Percentiles rank a stretch among this genome's conserved stretches.
Conservation (phyloP, 805 yeast species). For the Ogataea zsoltii region DNA sequence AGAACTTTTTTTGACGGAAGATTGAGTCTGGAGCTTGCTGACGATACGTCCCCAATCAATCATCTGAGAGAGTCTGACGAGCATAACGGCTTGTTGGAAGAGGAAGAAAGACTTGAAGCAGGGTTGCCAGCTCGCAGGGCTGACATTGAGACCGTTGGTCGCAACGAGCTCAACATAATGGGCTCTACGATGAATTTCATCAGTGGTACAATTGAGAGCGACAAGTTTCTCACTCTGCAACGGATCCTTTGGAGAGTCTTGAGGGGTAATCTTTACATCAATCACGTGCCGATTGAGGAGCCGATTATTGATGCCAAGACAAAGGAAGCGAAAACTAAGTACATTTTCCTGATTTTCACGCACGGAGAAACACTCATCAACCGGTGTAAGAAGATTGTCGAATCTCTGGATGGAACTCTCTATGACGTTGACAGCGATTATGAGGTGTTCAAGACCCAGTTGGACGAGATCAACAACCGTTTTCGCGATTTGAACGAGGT, state of each 20-base stretch:
- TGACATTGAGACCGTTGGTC: slow-evolving; percentile 24
- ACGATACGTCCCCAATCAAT: slow-evolving; percentile 27
- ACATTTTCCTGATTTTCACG: slow-evolving; percentile 84
- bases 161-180: slow-evolving; percentile 36
- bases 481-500: slow-evolving; percentile 50
- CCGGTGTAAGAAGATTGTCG: slow-evolving; percentile 77
- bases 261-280: slow-evolving; percentile 87
- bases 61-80: slow-evolving; percentile 29
- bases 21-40: slow-evolving; percentile 33
- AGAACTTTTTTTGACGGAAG: slow-evolving; percentile 37
- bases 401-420: slow-evolving; percentile 82
- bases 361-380: slow-evolving; percentile 77
- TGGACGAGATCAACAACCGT: slow-evolving; percentile 49
- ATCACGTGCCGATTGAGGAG: slow-evolving; percentile 71
- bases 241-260: slow-evolving; percentile 88
- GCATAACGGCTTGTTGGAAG: slow-evolving; percentile 24
- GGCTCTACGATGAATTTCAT: slow-evolving; percentile 49
- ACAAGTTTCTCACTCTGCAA: slow-evolving; percentile 68
- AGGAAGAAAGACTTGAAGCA: slow-evolving; percentile 25
- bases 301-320: slow-evolving; percentile 61
- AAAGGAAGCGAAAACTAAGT: slow-evolving; percentile 60
- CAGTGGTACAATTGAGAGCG: slow-evolving; percentile 78
- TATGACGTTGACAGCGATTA: slow-evolving; percentile 54
- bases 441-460: slow-evolving; percentile 43
- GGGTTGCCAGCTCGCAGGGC: slow-evolving; percentile 16